These are phyloP conservation scores for Chaetomium strumarium DNA, from an alignment of 2,329 filamentous ascomycete species.

Conservation along the genomic window DNA sequence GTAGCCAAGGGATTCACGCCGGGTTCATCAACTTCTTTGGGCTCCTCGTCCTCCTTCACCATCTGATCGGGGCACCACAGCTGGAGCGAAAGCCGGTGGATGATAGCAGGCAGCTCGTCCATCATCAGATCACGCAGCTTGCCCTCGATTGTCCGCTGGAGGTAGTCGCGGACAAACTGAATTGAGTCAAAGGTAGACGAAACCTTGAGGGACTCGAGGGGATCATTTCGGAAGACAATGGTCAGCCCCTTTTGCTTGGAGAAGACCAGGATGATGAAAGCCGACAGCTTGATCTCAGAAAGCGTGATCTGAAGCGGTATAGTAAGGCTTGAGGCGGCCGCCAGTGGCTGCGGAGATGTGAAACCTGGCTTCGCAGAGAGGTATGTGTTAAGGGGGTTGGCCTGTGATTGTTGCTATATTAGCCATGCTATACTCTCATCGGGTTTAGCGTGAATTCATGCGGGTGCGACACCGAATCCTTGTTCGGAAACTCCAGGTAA, in stretches of 20 bases:
- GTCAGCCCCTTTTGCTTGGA: constrained; percentile 96
- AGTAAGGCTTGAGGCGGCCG: constrained; percentile 84
- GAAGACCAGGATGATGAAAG: constrained; percentile 96
- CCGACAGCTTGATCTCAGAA: constrained; percentile 90
- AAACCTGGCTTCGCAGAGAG: constrained; percentile 86
- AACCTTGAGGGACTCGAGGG: constrained; percentile 94
- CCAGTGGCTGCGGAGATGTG: constrained; percentile 85
- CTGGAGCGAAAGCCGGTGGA: constrained; percentile 82
- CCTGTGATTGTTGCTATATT: constrained; percentile 50
- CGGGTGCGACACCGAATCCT: constrained; percentile 31
- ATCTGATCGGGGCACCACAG: constrained; percentile 86
- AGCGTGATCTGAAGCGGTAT: constrained; percentile 97
- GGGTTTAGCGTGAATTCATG: constrained; percentile 21
- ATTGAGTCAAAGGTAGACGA: constrained; percentile 99
- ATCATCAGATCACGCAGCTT: constrained; percentile 92
- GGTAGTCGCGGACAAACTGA: constrained; percentile 93
- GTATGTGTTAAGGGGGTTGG: constrained; percentile 95
- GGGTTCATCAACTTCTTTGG: constrained; percentile 49
- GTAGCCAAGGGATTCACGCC: constrained; percentile 76
- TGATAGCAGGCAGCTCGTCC: constrained; percentile 95
- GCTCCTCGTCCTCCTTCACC: constrained; percentile 55
- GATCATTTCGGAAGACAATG: constrained; percentile 95
- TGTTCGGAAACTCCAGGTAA: constrained; percentile 29
- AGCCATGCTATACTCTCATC: constrained; percentile 37
- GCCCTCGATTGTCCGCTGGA: constrained; percentile 92